Evolutionary conservation across 2,329 filamentous ascomycete genomes (phyloP).

Genomic region (Trichoderma sp.): DNA sequence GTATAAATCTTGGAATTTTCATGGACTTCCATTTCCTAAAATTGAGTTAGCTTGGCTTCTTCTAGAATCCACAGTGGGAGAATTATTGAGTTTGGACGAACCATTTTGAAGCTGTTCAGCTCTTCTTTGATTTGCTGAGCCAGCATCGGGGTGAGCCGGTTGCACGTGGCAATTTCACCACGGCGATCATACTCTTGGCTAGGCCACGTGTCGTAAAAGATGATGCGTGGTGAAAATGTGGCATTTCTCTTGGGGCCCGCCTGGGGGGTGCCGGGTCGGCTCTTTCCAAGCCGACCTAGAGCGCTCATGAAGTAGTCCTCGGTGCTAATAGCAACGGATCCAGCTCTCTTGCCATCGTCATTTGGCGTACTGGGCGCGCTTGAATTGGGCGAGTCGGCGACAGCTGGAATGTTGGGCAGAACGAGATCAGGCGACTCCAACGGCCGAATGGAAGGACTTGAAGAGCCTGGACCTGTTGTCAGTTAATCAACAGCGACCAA

Average conservation of each 20-base stretch:
- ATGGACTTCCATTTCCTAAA: slow-evolving; percentile 98
- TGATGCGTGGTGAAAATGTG: slow-evolving; percentile 85
- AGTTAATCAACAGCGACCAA: slow-evolving; percentile 18
- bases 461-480: slow-evolving; percentile 49
- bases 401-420: slow-evolving; percentile 58
- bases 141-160: slow-evolving; percentile 91
- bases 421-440: slow-evolving; percentile 56
- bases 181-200: slow-evolving; percentile 93
- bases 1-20: slow-evolving; percentile 99
- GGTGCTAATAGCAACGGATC: slow-evolving; percentile 69
- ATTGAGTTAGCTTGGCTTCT: slow-evolving; percentile 36
- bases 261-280: slow-evolving; percentile 74
- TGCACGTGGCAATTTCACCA: slow-evolving; percentile 96
- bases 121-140: slow-evolving; percentile 99
- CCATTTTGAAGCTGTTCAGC: slow-evolving; percentile 98
- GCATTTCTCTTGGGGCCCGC: slow-evolving; percentile 60
- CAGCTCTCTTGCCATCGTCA: slow-evolving; percentile 67
- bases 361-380: slow-evolving; percentile 85
- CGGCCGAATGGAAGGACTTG: slow-evolving; percentile 63
- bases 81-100: slow-evolving; percentile 18
- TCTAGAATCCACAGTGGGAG: not conserved
- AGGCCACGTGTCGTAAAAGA: slow-evolving; percentile 96
- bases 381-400: slow-evolving; percentile 76
- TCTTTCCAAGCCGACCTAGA: slow-evolving; percentile 68
- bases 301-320: slow-evolving; percentile 89